Conservation (phyloP, 2,329 filamentous ascomycete genomes). For the Tolypocladium paradoxum region DNA sequence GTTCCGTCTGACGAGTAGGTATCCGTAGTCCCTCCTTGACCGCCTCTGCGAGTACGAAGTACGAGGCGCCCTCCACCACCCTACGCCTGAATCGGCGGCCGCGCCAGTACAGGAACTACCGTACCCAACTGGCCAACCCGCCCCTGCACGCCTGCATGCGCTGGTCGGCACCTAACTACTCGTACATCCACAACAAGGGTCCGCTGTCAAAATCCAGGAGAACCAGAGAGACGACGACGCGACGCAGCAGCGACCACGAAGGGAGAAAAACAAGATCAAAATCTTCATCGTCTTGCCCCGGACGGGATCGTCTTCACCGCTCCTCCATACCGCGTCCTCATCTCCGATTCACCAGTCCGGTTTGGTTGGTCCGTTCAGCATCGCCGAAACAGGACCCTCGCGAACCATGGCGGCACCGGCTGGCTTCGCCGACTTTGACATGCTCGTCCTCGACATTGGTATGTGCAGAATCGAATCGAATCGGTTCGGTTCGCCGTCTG, state of each 20-base stretch:
- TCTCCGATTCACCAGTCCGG: neutral
- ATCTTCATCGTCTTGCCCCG: neutral
- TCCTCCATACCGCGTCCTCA: neutral
- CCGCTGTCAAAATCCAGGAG: neutral
- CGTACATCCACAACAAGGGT: neutral
- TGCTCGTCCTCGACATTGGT: slow-evolving; percentile 27
- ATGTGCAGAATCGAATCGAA: slow-evolving; percentile 7
- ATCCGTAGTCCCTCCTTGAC: neutral
- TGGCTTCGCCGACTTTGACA: slow-evolving; percentile 18
- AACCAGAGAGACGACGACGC: neutral
- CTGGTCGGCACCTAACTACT: neutral
- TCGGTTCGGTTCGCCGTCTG: neutral
- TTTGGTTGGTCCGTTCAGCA: neutral
- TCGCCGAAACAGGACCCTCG: neutral
- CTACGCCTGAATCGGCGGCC: neutral
- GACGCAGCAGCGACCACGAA: neutral
- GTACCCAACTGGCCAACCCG: neutral
- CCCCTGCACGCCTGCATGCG: neutral
- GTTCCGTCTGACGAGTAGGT: too few species aligned
- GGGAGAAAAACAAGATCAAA: neutral
- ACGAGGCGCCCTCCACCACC: neutral
- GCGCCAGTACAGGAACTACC: neutral
- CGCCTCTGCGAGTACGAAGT: neutral
- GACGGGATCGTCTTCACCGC: neutral
- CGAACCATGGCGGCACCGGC: slow-evolving; percentile 6